Evolutionary conservation across 192 early-diverging fungal genomes (phyloP), one percentile per base, ranked within the genome.

Genomic region (Coemansia sp.): DNA sequence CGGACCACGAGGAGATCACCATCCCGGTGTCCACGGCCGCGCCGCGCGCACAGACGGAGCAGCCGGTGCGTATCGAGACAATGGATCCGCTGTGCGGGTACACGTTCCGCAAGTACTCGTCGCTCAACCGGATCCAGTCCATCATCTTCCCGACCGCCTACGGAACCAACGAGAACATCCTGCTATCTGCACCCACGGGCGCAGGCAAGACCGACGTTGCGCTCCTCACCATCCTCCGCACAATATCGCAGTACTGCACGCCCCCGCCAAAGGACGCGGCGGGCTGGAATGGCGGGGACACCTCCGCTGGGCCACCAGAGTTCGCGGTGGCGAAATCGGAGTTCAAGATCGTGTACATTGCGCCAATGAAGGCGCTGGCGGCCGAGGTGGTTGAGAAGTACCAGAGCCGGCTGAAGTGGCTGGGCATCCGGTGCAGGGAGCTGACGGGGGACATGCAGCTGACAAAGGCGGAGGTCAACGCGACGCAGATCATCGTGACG

Each of bases 321-420:
- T 84, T 90, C 19, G 70, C 68, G 5, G 82, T 99, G 65, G 87
- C 83, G 15, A 92, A 89, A 71, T 88, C 92, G 48, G 92, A 95
- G 61, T 98, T 99, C 85, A 99, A 99, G 73, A 97, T 99, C 72
- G 88, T 99, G 1, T 99, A 98, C 72, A 91, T 99, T 9, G 98
- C 96, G 6, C 95, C 95, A 0, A 96, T 98, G 97, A 99, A 99
- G 82, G 97, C 97, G 8, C 81, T 99, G 6, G 97, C 95, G 0
- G 93, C 96, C 13, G 97, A 99, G 85, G 86, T 99, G 36, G 94
- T 95, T 0, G 87, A 91, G 51, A 98, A 99, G 72, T 96, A 97
- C 82, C 88, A 89, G 8, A 87, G 84, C 37, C 82, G 95, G 68
- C 77, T 99, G 18, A 85, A 85, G 13, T 93, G 91, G 77, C 85